Evolutionary conservation across 768 basidiomycete genomes (phyloP), one percentile per base, ranked within the genome.

Genomic region (Trametes meyenii): DNA sequence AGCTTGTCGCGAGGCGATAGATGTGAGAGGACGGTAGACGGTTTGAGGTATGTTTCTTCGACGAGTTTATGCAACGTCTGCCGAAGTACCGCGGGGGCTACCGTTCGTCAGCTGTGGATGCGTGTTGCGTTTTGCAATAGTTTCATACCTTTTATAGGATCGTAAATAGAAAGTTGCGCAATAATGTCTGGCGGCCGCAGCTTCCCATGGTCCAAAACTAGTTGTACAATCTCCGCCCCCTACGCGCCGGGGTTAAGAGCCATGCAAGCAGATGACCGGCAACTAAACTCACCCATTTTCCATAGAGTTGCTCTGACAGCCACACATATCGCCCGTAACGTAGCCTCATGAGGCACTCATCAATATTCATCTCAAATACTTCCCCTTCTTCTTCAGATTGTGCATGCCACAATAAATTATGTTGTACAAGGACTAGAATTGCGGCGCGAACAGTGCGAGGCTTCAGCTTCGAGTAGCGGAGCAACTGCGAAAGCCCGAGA

Each of bases 351-450:
- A 97, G 78, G 71, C 94, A 95, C 70, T 94, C 93, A 55, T 89
- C 84, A 14, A 85, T 76, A 68, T 94, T 94, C 64, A 96, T 78
- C 72, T 97, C 94, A 50, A 91, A 79, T 59, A 90, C 82, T 64
- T 89, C 90, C 5, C 83, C 85, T 43, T 86, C 88, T n/a, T 86
- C 85, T 10, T 87, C 86, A 5, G 81, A 81, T 40, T 82, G 82
- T 10, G 88, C 83, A 70, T 94, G 92, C 91, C 94, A 95, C 45
- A 96, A 79, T 45, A 97, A 74, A 74, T 97, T 95, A 71, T 98
- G 96, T 71, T 98, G 96, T 17, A 96, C 81, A 55, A 98, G 83
- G 46, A 89, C 83, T 46, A 97, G 77, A 19, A 96, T 76, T 19
- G 85, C 81, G 26, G 87, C 86, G 55, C 89, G 85, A 14, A 88